A percentile compares a stretch with the other conserved stretches of the same genome.
Evolutionary conservation across 2,329 filamentous ascomycete species (phyloP).

Genomic region (Chaetomium strumarium): DNA sequence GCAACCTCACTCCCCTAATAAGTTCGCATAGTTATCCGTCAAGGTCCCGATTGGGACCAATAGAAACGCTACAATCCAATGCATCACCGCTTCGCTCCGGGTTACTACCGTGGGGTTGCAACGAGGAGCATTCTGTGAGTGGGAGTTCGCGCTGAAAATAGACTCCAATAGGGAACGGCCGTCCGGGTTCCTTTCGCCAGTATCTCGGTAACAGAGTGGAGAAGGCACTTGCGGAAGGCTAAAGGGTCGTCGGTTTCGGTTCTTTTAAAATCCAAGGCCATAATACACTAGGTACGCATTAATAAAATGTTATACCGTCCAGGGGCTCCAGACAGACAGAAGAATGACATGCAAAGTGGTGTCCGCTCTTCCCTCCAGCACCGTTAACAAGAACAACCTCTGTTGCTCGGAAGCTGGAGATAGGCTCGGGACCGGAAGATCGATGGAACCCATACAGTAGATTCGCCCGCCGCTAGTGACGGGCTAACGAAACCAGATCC

Average conservation of each 20-base stretch:
- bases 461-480: not conserved
- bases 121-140: conserved; percentile 5
- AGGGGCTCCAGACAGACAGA: no score
- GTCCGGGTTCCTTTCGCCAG: conserved; percentile 1
- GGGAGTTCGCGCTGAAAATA: conserved; percentile 19
- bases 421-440: conserved; percentile 2
- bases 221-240: no score
- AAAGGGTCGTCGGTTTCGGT: no score
- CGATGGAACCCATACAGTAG: not conserved
- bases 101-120: conserved; percentile 12
- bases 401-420: not conserved
- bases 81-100: conserved; percentile 15
- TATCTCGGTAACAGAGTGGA: not conserved
- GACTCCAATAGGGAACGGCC: conserved; percentile 14
- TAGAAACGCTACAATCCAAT: conserved; percentile 1
- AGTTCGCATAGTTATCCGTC: not conserved
- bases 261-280: no score
- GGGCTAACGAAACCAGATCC: not conserved
- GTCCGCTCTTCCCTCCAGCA: not conserved
- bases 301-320: no score
- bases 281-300: no score
- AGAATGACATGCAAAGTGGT: not conserved
- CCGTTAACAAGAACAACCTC: not conserved
- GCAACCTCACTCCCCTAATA: conserved; percentile 3
- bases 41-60: conserved; percentile 10